A percentile compares a stretch with the other conserved stretches of the same genome.
These are phyloP conservation scores for Podaxis sp. DNA, from an alignment of 768 basidiomycete genomes.

Conservation along the genomic window DNA sequence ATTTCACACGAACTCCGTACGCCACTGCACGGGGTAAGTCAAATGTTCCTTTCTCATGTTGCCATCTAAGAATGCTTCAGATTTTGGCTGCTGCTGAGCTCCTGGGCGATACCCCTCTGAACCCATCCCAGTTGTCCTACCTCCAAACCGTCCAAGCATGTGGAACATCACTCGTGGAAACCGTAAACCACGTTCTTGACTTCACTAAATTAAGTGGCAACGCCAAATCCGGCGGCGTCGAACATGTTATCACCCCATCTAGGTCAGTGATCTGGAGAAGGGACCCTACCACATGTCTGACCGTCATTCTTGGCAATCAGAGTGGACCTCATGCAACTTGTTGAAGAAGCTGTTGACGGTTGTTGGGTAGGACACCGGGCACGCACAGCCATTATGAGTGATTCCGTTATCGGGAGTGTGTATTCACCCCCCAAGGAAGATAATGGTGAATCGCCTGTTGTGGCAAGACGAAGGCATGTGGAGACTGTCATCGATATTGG, in stretches of 20 bases:
- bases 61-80: constrained; percentile 26
- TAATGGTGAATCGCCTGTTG: constrained; percentile 31
- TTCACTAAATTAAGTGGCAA: constrained; percentile 94
- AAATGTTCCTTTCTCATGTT: neutral
- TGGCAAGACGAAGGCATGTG: constrained; percentile 47
- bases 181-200: constrained; percentile 94
- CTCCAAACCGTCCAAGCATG: constrained; percentile 92
- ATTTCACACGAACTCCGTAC: constrained; percentile 91
- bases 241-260: constrained; percentile 67
- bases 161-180: constrained; percentile 93
- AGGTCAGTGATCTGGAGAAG: constrained; percentile 38
- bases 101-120: constrained; percentile 79
- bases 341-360: constrained; percentile 88
- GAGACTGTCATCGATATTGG: constrained; percentile 90
- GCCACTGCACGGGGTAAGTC: constrained; percentile 80
- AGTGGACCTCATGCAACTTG: constrained; percentile 75
- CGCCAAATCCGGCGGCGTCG: constrained; percentile 70
- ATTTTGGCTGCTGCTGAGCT: constrained; percentile 91
- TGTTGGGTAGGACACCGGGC: constrained; percentile 93
- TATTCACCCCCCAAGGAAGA: constrained; percentile 80
- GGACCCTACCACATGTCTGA: constrained; percentile 4
- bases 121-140: constrained; percentile 79
- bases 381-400: constrained; percentile 60
- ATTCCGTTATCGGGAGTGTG: constrained; percentile 85
- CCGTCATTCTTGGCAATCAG: constrained; percentile 20